Base-by-base conservation (phyloP, 2,329 filamentous ascomycete species). In the Phoma herbarum region DNA sequence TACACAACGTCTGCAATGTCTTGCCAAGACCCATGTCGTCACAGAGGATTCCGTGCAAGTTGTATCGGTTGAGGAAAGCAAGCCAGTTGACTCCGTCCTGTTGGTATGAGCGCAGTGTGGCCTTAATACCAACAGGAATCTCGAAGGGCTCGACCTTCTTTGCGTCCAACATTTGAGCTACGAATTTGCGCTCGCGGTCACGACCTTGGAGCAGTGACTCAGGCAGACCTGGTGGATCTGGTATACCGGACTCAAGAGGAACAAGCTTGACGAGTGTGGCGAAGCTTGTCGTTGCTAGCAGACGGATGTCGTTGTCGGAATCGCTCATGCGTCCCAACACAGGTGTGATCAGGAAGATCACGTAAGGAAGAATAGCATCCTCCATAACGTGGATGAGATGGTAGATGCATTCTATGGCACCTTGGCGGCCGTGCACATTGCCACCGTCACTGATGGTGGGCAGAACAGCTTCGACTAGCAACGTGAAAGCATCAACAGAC, bases 1-100 rank as follows among this genome's bases (percentile, higher is more conserved):
- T 99, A 77, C 95, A 99, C 22, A 99, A 86, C 0, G 96, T 99
- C 77, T 99, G 95, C 11, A 99, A 81, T 1, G 95, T 99, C 81
- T 99, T 99, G 48, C 95, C 95, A 26, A 99, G 90, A 72, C 95
- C 95, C 95, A 99, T 99, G 76, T 99, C 95, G 72, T 99, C 95
- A 75, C 95, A 99, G 59, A 99, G 91, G 77, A 99, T 97, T 47
- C 95, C 95, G 69, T 99, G 96, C 1, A 99, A 86, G 71, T 99
- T 94, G 75, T 98, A 99, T 57, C 93, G 93, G 76, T 99, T 99
- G 67, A 99, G 88, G 80, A 99, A 99, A 56, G 96, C 89, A 50
- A 99, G 86, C 95, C 95, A 99, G 75, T 99, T 99, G 73, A 99
- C 94, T 75, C 95, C 95, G 52, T 99, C 95, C 77, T 99, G 95